Percentiles rank a stretch among this genome's conserved stretches.
Evolutionary conservation across 805 yeast genomes (phyloP).

Genomic region (Hanseniaspora opuntiae): DNA sequence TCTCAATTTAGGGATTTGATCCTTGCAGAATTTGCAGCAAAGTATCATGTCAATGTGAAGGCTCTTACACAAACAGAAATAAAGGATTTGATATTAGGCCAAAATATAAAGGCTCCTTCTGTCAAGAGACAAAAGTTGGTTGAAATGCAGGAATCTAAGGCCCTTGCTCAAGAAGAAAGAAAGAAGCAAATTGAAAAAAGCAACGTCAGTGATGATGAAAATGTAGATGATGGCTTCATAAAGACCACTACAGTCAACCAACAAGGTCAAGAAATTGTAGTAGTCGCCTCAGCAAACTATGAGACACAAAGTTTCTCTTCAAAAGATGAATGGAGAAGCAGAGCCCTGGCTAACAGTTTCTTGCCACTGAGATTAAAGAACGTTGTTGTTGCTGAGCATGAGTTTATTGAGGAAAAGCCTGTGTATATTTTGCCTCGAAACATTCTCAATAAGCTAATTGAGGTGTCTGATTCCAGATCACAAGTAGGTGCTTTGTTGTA

Average conservation of each 20-base stretch:
- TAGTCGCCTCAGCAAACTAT: conserved; percentile 79
- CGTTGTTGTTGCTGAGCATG: conserved; percentile 58
- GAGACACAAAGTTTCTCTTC: conserved; percentile 77
- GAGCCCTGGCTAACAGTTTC: conserved; percentile 68
- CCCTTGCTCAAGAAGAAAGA: conserved; percentile 30
- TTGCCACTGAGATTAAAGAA: conserved; percentile 63
- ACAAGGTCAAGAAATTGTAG: conserved; percentile 91
- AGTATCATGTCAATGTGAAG: conserved; percentile 72
- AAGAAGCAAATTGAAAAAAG: conserved; percentile 33
- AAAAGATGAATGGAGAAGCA: conserved; percentile 76
- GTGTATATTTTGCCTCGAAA: conserved; percentile 78
- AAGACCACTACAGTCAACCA: conserved; percentile 77
- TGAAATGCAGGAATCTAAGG: conserved; percentile 43
- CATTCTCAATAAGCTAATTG: conserved; percentile 60
- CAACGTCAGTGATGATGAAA: neutral
- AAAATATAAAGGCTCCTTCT: conserved; percentile 82
- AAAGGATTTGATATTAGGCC: conserved; percentile 86
- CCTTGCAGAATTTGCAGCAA: conserved; percentile 68
- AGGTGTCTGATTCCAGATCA: conserved; percentile 63
- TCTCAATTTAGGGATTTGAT: conserved; percentile 77
- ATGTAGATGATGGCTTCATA: conserved; percentile 43
- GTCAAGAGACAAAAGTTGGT: conserved; percentile 73
- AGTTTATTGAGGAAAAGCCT: conserved; percentile 40
- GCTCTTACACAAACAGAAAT: conserved; percentile 87
- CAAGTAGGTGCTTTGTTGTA: conserved; percentile 72